Evolutionary conservation across 495 filamentous ascomycete species (phyloP).

Genomic region (Trichoderma gamsii): DNA sequence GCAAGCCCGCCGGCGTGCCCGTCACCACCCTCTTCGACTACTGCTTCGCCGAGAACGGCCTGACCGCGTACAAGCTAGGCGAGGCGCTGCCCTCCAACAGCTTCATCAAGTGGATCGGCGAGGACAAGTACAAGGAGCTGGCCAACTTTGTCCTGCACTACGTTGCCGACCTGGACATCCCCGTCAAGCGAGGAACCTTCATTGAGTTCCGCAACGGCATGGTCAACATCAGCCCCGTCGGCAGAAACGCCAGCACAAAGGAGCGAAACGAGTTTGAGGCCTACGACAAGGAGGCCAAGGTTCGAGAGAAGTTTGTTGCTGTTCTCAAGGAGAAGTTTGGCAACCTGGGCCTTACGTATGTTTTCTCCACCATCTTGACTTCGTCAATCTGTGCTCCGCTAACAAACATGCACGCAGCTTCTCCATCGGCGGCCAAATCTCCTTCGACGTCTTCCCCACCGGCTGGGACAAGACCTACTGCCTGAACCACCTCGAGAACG

Average conservation of each 20-base stretch:
- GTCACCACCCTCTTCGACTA: constrained; percentile 87
- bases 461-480: constrained; percentile 99
- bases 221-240: constrained; percentile 90
- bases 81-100: constrained; percentile 60
- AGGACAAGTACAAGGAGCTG: constrained; percentile 84
- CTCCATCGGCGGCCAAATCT: constrained; percentile 94
- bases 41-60: constrained; percentile 92
- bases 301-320: constrained; percentile 66
- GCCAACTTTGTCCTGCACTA: constrained; percentile 83
- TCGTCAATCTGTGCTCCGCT: background rate
- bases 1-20: constrained; percentile 45
- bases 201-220: constrained; percentile 96
- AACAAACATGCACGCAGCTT: constrained; percentile 46
- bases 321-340: constrained; percentile 73
- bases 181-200: constrained; percentile 91
- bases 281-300: constrained; percentile 69
- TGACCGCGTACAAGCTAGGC: constrained; percentile 83
- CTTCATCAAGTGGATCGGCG: constrained; percentile 91
- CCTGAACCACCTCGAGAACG: constrained; percentile 75
- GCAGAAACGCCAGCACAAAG: constrained; percentile 75
- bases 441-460: constrained; percentile 93
- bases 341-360: constrained; percentile 78
- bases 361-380: constrained; percentile 1
- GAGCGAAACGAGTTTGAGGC: constrained; percentile 75
- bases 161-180: constrained; percentile 79